Conservation (phyloP, 2,329 filamentous ascomycete genomes). For the Gyromitra esculenta region DNA sequence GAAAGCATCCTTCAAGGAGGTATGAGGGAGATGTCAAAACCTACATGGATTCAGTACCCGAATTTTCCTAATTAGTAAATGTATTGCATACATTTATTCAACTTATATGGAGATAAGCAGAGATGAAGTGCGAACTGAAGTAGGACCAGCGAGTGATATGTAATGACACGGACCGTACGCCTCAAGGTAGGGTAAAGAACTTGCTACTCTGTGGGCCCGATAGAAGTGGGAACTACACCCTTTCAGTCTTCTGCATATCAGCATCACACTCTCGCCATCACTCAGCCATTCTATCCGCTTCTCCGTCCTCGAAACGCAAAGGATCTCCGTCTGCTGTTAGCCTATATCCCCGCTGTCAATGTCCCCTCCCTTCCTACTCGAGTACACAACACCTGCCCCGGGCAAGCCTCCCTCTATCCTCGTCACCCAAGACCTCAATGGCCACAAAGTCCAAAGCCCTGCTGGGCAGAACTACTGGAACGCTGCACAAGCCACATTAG, state of each 20-base stretch:
- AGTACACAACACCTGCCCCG: not conserved
- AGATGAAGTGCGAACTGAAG: not conserved
- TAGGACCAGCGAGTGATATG: not conserved
- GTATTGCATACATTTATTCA: too few relatives aligned
- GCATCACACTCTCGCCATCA: not conserved
- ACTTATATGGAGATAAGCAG: too few relatives aligned
- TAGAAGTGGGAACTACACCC: not conserved
- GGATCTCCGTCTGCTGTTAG: not conserved
- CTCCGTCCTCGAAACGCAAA: not conserved
- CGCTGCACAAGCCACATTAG: slow-evolving; percentile 12
- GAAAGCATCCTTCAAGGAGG: too few relatives aligned
- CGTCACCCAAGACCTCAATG: slow-evolving; percentile 24
- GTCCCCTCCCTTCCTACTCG: slow-evolving; percentile 34
- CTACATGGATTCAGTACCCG: too few relatives aligned
- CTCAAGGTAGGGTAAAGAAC: too few relatives aligned
- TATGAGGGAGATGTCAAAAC: too few relatives aligned
- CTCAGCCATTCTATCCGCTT: not conserved
- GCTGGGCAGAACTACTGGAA: slow-evolving; percentile 31
- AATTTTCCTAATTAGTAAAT: too few relatives aligned
- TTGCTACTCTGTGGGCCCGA: not conserved
- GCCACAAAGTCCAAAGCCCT: not conserved
- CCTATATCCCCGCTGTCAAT: not conserved
- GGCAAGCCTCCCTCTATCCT: not conserved
- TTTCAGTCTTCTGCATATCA: not conserved
- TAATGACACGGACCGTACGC: too few relatives aligned